phyloP scores from a whole-genome alignment of 169 alveolate species.

The Plasmodium reichenowi region DNA sequence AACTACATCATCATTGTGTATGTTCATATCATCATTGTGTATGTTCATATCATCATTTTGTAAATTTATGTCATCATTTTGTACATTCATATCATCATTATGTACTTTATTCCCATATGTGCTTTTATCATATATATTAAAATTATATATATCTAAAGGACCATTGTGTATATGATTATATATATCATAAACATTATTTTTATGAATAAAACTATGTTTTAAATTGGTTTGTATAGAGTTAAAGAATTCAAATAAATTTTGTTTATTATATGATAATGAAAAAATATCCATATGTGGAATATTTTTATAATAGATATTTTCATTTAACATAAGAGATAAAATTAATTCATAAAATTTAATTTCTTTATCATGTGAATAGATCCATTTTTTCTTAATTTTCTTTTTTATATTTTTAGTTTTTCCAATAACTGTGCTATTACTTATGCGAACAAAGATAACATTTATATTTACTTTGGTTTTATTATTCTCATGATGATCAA shows the following conservation, averaged over 20 bases:
- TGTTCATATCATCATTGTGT: constrained; percentile 3
- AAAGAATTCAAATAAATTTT: constrained; percentile 51
- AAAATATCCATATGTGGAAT: constrained; percentile 82
- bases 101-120: neutral
- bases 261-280: constrained; percentile 45
- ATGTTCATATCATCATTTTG: constrained; percentile 34
- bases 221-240: constrained; percentile 46
- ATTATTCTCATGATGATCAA: neutral
- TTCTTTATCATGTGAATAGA: constrained; percentile 86
- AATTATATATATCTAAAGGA: constrained; percentile 56
- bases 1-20: constrained; percentile 30
- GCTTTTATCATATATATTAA: constrained; percentile 49
- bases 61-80: constrained; percentile 32
- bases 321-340: constrained; percentile 80
- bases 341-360: constrained; percentile 83
- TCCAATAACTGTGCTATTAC: constrained; percentile 83
- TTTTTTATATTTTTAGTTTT: constrained; percentile 80
- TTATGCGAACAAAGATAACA: constrained; percentile 82
- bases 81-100: neutral
- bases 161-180: constrained; percentile 43
- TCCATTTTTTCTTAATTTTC: constrained; percentile 79
- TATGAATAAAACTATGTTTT: constrained; percentile 74
- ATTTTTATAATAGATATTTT: constrained; percentile 79
- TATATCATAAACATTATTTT: constrained; percentile 70
- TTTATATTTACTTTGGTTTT: constrained; percentile 76